A percentile compares a stretch with the other conserved stretches of the same genome.
Conservation (phyloP, 169 alveolate genomes). For the Toxoplasma gondii region DNA sequence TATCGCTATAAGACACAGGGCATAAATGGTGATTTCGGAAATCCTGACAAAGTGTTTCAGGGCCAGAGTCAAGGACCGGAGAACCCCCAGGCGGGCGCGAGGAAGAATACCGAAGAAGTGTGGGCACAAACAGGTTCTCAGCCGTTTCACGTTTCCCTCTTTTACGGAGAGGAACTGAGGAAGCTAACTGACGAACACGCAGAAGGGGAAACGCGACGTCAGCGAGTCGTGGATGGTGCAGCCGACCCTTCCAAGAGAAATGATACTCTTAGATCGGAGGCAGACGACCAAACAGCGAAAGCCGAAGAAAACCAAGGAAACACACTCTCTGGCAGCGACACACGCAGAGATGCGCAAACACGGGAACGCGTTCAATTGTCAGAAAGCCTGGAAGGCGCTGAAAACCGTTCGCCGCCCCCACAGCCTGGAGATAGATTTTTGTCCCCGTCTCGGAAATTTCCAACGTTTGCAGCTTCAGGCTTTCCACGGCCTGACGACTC, state of each 20-base stretch:
- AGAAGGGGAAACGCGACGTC: background rate
- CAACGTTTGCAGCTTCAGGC: background rate
- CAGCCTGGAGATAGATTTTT: background rate
- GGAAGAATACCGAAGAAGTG: background rate
- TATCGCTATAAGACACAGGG: background rate
- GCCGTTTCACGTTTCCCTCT: background rate
- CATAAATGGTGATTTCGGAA: background rate
- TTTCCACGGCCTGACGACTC: background rate
- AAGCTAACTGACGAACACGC: background rate
- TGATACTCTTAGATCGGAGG: background rate
- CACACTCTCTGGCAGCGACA: background rate
- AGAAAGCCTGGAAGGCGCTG: background rate
- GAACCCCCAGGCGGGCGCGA: too few relatives aligned
- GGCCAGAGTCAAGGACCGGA: background rate
- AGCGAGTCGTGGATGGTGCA: background rate
- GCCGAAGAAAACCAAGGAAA: background rate
- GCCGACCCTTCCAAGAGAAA: background rate
- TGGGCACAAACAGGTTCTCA: background rate
- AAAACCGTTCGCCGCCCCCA: background rate
- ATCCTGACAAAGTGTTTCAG: background rate
- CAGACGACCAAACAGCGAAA: background rate
- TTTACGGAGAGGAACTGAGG: background rate
- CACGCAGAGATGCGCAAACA: background rate
- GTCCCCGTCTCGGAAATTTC: background rate
- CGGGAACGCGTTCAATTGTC: background rate